Conservation (phyloP, 352 stramenopile species). For the Globisporangium yorkense region DNA sequence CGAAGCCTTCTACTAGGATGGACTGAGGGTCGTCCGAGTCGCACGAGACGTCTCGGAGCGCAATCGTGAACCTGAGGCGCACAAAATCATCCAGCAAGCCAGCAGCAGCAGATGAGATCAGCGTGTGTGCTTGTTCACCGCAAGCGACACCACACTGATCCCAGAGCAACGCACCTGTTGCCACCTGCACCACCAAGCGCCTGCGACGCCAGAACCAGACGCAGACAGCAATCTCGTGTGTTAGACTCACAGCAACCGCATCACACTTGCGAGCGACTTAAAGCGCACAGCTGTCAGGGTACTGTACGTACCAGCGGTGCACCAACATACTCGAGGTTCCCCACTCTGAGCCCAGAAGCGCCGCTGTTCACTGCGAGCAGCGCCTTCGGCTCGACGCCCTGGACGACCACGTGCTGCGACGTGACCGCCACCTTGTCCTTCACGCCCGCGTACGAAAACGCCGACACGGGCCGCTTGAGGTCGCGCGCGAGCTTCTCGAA, state of each 20-base stretch:
- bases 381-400: conserved; percentile 32
- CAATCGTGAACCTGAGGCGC: conserved; percentile 40
- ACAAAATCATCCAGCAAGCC: neutral
- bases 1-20: conserved; percentile 19
- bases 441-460: conserved; percentile 60
- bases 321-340: conserved; percentile 44
- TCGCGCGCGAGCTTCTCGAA: conserved; percentile 47
- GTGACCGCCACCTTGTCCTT: conserved; percentile 78
- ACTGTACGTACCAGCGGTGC: conserved; percentile 32
- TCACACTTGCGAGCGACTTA: neutral
- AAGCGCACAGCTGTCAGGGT: neutral
- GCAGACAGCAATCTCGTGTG: neutral
- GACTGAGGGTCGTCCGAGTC: conserved; percentile 12
- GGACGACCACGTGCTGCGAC: conserved; percentile 55
- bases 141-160: too few species aligned
- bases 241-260: neutral
- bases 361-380: conserved; percentile 34
- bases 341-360: conserved; percentile 26
- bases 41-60: conserved; percentile 29
- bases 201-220: conserved; percentile 10
- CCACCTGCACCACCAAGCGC: conserved; percentile 41
- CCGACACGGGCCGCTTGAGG: conserved; percentile 38
- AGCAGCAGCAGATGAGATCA: neutral
- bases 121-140: too few species aligned
- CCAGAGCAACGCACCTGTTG: conserved; percentile 27